These are phyloP conservation scores for Exophiala sp. DNA, from an alignment of 2,329 filamentous ascomycete genomes.

Conservation along the genomic window DNA sequence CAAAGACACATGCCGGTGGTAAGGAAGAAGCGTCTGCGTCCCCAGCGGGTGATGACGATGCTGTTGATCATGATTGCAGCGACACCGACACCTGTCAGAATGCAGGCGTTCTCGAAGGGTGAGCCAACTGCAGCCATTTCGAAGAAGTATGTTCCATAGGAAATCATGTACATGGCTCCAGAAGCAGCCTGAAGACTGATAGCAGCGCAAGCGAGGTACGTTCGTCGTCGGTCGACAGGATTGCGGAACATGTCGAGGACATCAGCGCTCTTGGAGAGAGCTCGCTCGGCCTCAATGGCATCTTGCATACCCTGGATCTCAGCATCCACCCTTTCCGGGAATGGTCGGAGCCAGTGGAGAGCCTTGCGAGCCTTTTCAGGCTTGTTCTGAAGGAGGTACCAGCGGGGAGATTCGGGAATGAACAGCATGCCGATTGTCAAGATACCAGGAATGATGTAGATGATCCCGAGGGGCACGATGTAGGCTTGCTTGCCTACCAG, in stretches of 20 bases:
- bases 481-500: slow-evolving; percentile 35
- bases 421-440: slow-evolving; percentile 32
- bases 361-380: slow-evolving; percentile 35
- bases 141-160: slow-evolving; percentile 59
- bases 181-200: slow-evolving; percentile 53
- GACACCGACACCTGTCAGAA: slow-evolving; percentile 53
- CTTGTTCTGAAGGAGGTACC: slow-evolving; percentile 31
- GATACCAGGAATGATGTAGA: slow-evolving; percentile 32
- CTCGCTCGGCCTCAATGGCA: slow-evolving; percentile 36
- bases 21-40: slow-evolving; percentile 54
- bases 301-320: slow-evolving; percentile 36
- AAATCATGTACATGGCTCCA: slow-evolving; percentile 57
- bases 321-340: slow-evolving; percentile 31
- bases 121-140: slow-evolving; percentile 56
- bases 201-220: slow-evolving; percentile 47
- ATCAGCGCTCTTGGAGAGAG: slow-evolving; percentile 35
- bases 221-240: slow-evolving; percentile 52
- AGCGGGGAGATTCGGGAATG: slow-evolving; percentile 35
- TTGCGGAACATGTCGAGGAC: slow-evolving; percentile 51
- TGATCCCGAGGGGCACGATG: slow-evolving; percentile 36
- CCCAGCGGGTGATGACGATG: slow-evolving; percentile 51
- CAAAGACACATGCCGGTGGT: slow-evolving; percentile 51
- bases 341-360: slow-evolving; percentile 37
- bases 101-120: slow-evolving; percentile 56
- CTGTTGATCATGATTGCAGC: slow-evolving; percentile 53